These are phyloP conservation scores for Leishmania martiniquensis DNA, from an alignment of 208 protist genomes.

Conservation along the genomic window DNA sequence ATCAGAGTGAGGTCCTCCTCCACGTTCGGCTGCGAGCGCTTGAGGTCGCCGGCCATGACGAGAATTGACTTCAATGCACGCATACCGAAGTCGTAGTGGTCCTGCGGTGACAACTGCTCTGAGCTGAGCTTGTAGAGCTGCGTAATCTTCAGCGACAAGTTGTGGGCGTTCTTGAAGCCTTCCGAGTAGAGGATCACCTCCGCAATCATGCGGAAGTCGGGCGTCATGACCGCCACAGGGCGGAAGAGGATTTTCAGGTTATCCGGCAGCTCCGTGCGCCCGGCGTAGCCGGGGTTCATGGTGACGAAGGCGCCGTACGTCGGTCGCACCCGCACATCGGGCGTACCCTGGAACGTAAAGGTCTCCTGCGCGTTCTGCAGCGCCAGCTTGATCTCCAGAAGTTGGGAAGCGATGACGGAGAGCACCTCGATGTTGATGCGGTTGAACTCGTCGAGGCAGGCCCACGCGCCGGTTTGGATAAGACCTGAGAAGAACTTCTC, in stretches of 20 bases:
- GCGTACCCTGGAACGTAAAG: conserved; percentile 96
- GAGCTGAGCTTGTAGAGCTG: conserved; percentile 98
- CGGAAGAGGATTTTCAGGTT: conserved; percentile 99
- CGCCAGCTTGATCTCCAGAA: conserved; percentile 96
- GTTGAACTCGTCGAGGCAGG: conserved; percentile 99
- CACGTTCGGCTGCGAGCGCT: conserved; percentile 96
- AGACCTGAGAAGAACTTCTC: conserved; percentile 98
- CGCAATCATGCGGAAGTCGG: conserved; percentile 98
- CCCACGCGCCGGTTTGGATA: conserved; percentile 97
- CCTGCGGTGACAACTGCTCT: conserved; percentile 97
- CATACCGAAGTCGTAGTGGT: conserved; percentile 99
- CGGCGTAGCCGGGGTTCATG: conserved; percentile 99
- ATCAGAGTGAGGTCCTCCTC: conserved; percentile 98
- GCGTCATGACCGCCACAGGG: conserved; percentile 98
- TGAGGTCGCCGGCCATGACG: conserved; percentile 98
- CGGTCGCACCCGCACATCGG: conserved; percentile 92
- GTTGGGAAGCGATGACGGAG: conserved; percentile 97
- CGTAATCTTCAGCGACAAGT: conserved; percentile 97
- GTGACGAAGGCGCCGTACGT: conserved; percentile 98
- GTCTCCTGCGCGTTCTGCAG: conserved; percentile 88
- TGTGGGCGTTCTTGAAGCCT: conserved; percentile 95
- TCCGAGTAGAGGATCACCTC: conserved; percentile 98
- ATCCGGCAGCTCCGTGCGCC: conserved; percentile 98
- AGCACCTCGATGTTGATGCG: conserved; percentile 99
- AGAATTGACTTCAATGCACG: conserved; percentile 98